Percentiles rank a stretch among this genome's conserved stretches.
These are phyloP conservation scores for Alloascoidea africana DNA, from an alignment of 805 yeast species.

Conservation along the genomic window DNA sequence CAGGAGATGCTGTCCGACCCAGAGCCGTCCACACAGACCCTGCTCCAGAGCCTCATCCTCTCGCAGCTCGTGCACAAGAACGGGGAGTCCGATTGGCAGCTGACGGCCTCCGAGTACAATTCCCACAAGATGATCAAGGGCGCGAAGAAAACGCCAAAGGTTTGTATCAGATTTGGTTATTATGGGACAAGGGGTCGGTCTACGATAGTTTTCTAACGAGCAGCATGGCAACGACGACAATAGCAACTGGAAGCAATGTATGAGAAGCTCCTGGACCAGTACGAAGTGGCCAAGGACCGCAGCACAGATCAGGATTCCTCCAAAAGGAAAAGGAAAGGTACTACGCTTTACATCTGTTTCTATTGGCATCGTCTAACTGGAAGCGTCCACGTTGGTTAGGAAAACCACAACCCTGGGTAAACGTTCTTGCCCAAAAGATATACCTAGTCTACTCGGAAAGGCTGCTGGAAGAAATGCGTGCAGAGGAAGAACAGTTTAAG, in stretches of 20 bases:
- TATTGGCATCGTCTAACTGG: too few relatives aligned
- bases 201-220: too few relatives aligned
- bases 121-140: conserved; percentile 3
- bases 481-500: conserved; percentile 13
- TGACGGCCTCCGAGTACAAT: conserved; percentile 10
- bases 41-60: conserved; percentile 15
- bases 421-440: conserved; percentile 13
- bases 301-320: conserved; percentile 1
- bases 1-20: conserved; percentile 2
- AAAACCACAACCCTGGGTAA: conserved; percentile 4
- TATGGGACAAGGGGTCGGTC: too few relatives aligned
- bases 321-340: too few relatives aligned
- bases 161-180: neutral
- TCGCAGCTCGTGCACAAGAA: conserved; percentile 18
- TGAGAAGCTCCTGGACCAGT: conserved; percentile 8
- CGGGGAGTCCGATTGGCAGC: too few relatives aligned
- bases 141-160: conserved; percentile 3
- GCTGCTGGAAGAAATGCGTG: conserved; percentile 10
- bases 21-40: conserved; percentile 7
- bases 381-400: conserved; percentile 7
- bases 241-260: conserved; percentile 12
- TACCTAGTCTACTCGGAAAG: conserved; percentile 12
- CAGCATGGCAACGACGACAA: too few relatives aligned
- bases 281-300: conserved; percentile 7
- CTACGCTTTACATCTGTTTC: too few relatives aligned